Percentiles rank a stretch among this genome's conserved stretches.
Conservation (phyloP, 2,329 filamentous ascomycete species). For the Aspergillus jensenii region DNA sequence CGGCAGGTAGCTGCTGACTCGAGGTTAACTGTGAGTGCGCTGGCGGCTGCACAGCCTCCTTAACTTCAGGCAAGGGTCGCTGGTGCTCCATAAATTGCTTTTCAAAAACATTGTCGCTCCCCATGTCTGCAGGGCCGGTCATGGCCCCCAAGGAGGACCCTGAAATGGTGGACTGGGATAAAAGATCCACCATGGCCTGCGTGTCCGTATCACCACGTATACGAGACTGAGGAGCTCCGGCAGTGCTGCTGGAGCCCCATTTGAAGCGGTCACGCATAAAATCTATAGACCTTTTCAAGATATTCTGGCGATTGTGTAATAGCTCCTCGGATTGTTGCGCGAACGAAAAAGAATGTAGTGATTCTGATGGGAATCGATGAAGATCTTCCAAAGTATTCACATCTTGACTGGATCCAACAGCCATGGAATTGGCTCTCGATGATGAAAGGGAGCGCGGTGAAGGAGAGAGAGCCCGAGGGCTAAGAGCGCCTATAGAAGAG, state of each 20-base stretch:
- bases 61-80: slow-evolving; percentile 20
- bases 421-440: slow-evolving; percentile 53
- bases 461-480: slow-evolving; percentile 65
- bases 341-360: slow-evolving; percentile 96
- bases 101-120: slow-evolving; percentile 81
- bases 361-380: slow-evolving; percentile 89
- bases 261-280: slow-evolving; percentile 93
- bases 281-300: slow-evolving; percentile 89
- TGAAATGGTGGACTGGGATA: slow-evolving; percentile 78
- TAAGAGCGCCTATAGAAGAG: slow-evolving; percentile 61
- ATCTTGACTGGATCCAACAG: slow-evolving; percentile 61
- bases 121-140: slow-evolving; percentile 74
- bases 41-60: slow-evolving; percentile 21
- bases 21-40: slow-evolving; percentile 25
- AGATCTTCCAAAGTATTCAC: slow-evolving; percentile 83
- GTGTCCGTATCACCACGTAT: slow-evolving; percentile 80
- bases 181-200: slow-evolving; percentile 85
- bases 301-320: slow-evolving; percentile 86
- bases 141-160: slow-evolving; percentile 64
- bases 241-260: slow-evolving; percentile 72
- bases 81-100: slow-evolving; percentile 64
- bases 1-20: slow-evolving; percentile 31
- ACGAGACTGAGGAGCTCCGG: slow-evolving; percentile 79
- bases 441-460: slow-evolving; percentile 66
- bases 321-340: slow-evolving; percentile 92